Conservation (phyloP, 768 basidiomycete genomes). For the Naganishia vaughanmartiniae region DNA sequence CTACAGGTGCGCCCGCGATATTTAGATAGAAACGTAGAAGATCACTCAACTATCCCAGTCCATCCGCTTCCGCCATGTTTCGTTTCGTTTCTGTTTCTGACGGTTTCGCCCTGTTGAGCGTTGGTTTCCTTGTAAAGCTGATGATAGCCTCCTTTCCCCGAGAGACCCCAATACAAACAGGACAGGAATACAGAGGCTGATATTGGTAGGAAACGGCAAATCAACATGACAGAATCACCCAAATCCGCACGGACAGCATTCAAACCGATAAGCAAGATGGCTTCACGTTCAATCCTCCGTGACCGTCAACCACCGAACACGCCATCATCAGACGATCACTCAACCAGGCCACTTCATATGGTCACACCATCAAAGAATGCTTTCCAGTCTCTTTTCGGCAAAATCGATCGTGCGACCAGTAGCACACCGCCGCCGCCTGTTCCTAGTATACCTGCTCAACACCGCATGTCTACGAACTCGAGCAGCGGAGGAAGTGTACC, state of each 20-base stretch:
- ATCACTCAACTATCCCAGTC: background rate
- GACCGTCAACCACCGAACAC: constrained; percentile 12
- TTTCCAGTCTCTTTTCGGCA: constrained; percentile 12
- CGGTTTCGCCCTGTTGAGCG: constrained; percentile 1
- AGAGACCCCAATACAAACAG: too few relatives aligned
- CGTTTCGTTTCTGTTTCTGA: too few relatives aligned
- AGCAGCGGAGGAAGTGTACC: constrained; percentile 1
- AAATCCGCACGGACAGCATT: constrained; percentile 25
- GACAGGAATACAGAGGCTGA: background rate
- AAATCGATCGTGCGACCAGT: background rate
- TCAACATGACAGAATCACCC: constrained; percentile 18
- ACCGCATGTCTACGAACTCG: background rate
- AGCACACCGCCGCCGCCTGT: constrained; percentile 21
- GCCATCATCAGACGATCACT: background rate
- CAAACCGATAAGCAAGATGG: constrained; percentile 29
- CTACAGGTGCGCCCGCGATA: background rate
- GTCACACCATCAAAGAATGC: constrained; percentile 27
- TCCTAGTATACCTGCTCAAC: background rate
- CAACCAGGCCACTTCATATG: constrained; percentile 16
- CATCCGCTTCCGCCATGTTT: too few relatives aligned
- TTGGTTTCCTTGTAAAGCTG: background rate
- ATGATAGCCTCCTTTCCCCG: background rate
- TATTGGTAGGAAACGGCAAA: background rate
- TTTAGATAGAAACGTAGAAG: background rate
- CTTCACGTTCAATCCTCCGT: constrained; percentile 15